Percentiles rank a stretch among this genome's conserved stretches.
These are phyloP conservation scores for Calonectria hawksworthii DNA, from an alignment of 2,329 filamentous ascomycete genomes.

Conservation along the genomic window DNA sequence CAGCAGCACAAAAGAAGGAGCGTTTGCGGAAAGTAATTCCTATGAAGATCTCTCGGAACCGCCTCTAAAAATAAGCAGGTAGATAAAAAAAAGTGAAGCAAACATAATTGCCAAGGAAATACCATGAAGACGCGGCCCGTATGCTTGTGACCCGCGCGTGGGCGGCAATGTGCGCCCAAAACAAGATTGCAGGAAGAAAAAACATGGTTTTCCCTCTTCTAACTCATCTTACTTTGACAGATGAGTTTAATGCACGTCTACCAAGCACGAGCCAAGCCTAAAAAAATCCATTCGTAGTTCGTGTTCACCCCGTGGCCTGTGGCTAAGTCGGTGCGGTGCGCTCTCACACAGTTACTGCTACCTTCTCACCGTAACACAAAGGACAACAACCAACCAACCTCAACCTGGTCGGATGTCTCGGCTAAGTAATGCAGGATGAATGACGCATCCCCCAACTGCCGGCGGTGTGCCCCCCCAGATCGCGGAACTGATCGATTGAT, in stretches of 20 bases:
- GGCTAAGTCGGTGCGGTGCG: background rate
- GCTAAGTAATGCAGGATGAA: background rate
- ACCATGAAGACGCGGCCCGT: background rate
- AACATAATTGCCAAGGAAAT: background rate
- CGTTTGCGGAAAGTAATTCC: background rate
- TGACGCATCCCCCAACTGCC: background rate
- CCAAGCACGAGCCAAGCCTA: background rate
- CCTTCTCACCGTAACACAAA: background rate
- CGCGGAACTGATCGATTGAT: background rate
- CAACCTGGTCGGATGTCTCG: background rate
- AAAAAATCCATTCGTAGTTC: background rate
- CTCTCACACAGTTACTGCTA: background rate
- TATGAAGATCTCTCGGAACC: background rate
- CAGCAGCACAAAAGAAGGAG: background rate
- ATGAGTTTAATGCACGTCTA: background rate
- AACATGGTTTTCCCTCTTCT: background rate
- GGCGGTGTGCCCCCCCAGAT: background rate
- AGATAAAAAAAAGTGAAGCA: background rate
- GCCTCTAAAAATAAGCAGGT: background rate
- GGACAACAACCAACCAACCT: too few relatives aligned
- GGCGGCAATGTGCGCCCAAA: background rate
- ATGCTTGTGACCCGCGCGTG: background rate
- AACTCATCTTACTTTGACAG: background rate
- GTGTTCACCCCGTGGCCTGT: background rate
- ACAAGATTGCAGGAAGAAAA: conserved; percentile 1